A percentile compares a stretch with the other conserved stretches of the same genome.
Conservation (phyloP, 2,329 filamentous ascomycete species). For the Verticillium alfalfae region DNA sequence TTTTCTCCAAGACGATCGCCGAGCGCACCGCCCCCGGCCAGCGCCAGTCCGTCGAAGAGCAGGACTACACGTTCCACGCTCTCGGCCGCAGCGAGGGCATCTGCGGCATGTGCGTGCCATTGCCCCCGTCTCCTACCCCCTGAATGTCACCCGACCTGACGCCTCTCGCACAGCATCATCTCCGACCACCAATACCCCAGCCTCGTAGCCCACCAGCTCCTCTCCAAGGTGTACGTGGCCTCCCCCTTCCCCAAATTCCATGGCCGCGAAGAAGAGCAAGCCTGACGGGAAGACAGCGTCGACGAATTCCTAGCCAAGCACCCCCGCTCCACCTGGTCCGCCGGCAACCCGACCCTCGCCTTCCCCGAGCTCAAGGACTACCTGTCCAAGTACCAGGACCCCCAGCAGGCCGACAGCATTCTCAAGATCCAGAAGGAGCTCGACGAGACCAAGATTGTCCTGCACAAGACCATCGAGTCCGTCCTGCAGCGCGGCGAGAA, state of each 20-base stretch:
- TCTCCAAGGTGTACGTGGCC: conserved; percentile 55
- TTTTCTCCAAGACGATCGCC: conserved; percentile 83
- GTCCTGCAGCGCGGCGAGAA: conserved; percentile 90
- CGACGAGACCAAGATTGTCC: conserved; percentile 93
- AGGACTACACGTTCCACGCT: conserved; percentile 74
- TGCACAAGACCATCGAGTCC: conserved; percentile 94
- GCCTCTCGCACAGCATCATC: conserved; percentile 46
- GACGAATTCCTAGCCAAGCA: conserved; percentile 81
- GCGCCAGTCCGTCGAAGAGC: conserved; percentile 79
- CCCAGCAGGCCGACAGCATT: conserved; percentile 83
- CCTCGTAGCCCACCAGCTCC: conserved; percentile 78
- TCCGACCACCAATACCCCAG: conserved; percentile 70
- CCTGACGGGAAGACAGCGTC: conserved; percentile 30
- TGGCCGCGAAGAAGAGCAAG: background rate
- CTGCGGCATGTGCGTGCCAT: conserved; percentile 48
- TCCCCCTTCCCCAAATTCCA: background rate
- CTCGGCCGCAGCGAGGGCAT: conserved; percentile 71
- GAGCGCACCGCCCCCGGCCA: conserved; percentile 77
- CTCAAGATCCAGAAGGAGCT: conserved; percentile 95
- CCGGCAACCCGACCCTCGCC: conserved; percentile 44
- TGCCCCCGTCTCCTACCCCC: background rate
- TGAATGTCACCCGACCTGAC: background rate
- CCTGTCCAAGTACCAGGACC: conserved; percentile 71
- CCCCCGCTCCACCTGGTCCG: conserved; percentile 63
- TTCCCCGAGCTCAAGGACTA: conserved; percentile 79